These are phyloP conservation scores for Psilocybe cubensis DNA, from an alignment of 768 basidiomycete species.

Conservation along the genomic window DNA sequence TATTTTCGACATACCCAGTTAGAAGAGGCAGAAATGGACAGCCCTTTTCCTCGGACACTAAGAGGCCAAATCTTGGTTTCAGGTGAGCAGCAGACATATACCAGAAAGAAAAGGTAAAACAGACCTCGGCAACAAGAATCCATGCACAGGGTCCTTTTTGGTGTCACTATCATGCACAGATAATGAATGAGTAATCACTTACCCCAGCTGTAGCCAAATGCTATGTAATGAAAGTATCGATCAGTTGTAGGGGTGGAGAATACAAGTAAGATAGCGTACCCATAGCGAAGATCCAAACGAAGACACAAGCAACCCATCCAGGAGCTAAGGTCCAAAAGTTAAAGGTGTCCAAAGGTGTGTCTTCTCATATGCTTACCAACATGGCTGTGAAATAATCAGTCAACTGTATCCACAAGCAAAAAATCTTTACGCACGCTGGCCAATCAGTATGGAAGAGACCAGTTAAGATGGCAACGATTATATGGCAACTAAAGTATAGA, in stretches of 20 bases:
- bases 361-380: slow-evolving; percentile 26
- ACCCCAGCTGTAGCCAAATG: slow-evolving; percentile 80
- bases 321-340: slow-evolving; percentile 42
- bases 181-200: background rate
- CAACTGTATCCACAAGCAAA: background rate
- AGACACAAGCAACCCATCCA: slow-evolving; percentile 71
- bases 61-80: slow-evolving; percentile 60
- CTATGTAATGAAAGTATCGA: slow-evolving; percentile 24
- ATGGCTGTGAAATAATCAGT: slow-evolving; percentile 25
- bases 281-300: slow-evolving; percentile 79
- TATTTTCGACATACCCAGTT: slow-evolving; percentile 60
- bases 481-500: slow-evolving; percentile 52
- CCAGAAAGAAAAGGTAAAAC: background rate
- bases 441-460: slow-evolving; percentile 63
- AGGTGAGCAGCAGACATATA: background rate
- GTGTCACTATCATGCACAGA: background rate
- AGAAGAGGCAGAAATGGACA: slow-evolving; percentile 74
- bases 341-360: background rate
- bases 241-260: background rate
- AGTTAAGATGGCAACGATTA: slow-evolving; percentile 70
- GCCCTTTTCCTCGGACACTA: slow-evolving; percentile 73
- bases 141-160: slow-evolving; percentile 58
- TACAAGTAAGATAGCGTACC: slow-evolving; percentile 35
- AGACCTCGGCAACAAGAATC: slow-evolving; percentile 71
- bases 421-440: slow-evolving; percentile 37